phyloP scores from a whole-genome alignment of 371 early-diverging fungal species.

The Syncephalis plumigaleata region DNA sequence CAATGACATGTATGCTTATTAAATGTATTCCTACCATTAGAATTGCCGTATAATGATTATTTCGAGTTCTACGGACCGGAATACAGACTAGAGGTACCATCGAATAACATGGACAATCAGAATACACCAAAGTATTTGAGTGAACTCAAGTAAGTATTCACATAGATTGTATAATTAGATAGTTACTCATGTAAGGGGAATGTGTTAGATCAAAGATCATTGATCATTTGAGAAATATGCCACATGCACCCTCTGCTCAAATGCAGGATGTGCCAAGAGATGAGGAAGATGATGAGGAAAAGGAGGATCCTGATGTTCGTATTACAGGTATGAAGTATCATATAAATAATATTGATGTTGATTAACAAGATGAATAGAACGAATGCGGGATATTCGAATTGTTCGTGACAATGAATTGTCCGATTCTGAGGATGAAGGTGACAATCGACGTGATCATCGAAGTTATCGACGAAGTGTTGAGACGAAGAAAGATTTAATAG shows the following conservation, averaged over 20 bases:
- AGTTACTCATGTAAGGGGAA: not conserved
- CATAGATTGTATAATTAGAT: not conserved
- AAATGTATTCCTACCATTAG: constrained; percentile 17
- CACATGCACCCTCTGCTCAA: constrained; percentile 92
- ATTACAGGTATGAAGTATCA: constrained; percentile 31
- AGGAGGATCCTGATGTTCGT: constrained; percentile 28
- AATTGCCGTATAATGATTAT: constrained; percentile 89
- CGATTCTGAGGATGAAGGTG: constrained; percentile 44
- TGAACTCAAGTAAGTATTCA: constrained; percentile 41
- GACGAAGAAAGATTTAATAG: no score
- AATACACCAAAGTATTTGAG: constrained; percentile 85
- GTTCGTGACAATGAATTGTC: constrained; percentile 37
- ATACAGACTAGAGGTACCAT: constrained; percentile 79
- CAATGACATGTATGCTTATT: not conserved
- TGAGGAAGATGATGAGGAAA: constrained; percentile 15
- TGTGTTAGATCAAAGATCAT: constrained; percentile 41
- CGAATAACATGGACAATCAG: constrained; percentile 92
- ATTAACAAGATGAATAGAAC: constrained; percentile 12
- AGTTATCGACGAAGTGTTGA: not conserved
- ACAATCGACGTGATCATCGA: constrained; percentile 8
- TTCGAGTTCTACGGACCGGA: constrained; percentile 92
- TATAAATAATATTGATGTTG: no score
- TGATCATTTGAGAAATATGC: constrained; percentile 76
- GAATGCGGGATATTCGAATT: constrained; percentile 26
- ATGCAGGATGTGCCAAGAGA: constrained; percentile 43